Percentiles rank a stretch among this genome's conserved stretches.
Conservation (phyloP, 306 rosid genomes). For the Cicer yamashitae region DNA sequence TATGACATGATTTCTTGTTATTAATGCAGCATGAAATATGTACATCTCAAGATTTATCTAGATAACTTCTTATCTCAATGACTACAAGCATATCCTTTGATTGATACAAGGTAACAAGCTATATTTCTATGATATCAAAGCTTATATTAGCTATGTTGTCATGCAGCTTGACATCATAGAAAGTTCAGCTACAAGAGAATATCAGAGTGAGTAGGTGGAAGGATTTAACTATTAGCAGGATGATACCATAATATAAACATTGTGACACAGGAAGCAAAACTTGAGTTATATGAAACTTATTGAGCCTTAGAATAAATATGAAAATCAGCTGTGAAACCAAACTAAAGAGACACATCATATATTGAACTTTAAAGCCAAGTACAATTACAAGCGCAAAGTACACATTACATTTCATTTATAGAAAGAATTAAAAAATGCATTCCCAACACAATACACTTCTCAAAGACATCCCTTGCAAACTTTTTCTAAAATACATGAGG, state of each 20-base stretch:
- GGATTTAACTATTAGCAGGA: not conserved
- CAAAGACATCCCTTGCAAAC: slow-evolving; percentile 34
- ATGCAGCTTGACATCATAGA: not conserved
- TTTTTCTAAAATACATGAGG: slow-evolving; percentile 43
- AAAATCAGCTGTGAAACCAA: not conserved
- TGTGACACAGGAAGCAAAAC: not conserved
- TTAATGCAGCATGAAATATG: not conserved
- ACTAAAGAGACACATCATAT: not conserved
- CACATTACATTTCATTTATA: slow-evolving; percentile 48
- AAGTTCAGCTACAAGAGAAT: slow-evolving; percentile 13
- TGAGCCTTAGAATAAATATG: not conserved
- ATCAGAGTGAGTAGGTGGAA: not conserved
- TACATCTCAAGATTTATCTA: not conserved
- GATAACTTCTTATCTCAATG: slow-evolving; percentile 2
- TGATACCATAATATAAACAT: not conserved
- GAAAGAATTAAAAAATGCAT: slow-evolving; percentile 49
- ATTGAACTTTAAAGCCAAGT: slow-evolving; percentile 32
- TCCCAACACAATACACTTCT: slow-evolving; percentile 39
- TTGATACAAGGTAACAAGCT: slow-evolving; percentile 3
- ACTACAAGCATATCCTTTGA: not conserved
- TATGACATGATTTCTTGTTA: not conserved
- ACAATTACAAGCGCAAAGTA: slow-evolving; percentile 42
- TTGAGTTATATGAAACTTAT: not conserved
- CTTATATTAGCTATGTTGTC: not conserved
- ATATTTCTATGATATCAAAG: not conserved